These are phyloP conservation scores for Tetraselmis striata DNA, from an alignment of 139 green algal species.

Conservation along the genomic window DNA sequence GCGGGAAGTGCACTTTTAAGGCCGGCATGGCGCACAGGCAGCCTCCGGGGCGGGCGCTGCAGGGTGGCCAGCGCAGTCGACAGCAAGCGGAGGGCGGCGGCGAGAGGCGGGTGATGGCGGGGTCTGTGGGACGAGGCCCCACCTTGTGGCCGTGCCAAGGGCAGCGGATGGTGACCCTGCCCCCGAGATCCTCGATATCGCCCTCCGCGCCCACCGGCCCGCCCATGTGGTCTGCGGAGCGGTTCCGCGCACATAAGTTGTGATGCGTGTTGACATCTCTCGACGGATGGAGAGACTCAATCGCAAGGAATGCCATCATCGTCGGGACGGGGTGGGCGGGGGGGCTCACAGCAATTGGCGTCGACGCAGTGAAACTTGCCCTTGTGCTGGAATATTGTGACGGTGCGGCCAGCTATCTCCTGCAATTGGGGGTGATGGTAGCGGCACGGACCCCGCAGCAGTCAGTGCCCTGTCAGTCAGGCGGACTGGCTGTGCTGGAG, in stretches of 20 bases:
- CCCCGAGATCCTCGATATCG: constrained; percentile 46
- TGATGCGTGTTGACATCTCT: no score
- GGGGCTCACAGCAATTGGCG: constrained; percentile 18
- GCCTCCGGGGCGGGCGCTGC: background rate
- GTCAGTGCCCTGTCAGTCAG: no score
- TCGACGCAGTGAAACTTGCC: constrained; percentile 23
- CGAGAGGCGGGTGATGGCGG: no score
- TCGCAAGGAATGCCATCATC: no score
- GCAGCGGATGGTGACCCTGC: constrained; percentile 41
- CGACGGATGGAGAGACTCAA: no score
- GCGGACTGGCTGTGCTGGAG: no score
- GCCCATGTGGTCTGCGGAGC: constrained; percentile 16
- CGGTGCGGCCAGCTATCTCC: constrained; percentile 19
- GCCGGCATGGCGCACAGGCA: background rate
- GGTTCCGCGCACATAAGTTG: no score
- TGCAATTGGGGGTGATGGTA: no score
- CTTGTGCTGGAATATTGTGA: constrained; percentile 15
- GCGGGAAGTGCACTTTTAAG: background rate
- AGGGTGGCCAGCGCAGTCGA: background rate
- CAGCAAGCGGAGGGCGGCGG: background rate
- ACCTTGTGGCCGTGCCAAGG: constrained; percentile 61
- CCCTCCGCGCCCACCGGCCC: constrained; percentile 18
- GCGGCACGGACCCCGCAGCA: no score
- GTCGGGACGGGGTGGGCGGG: no score
- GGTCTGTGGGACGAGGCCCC: no score